Percentiles rank a stretch among this genome's conserved stretches.
Conservation (phyloP, 176 grass and related monocot species). For the Triticum monococcum region DNA sequence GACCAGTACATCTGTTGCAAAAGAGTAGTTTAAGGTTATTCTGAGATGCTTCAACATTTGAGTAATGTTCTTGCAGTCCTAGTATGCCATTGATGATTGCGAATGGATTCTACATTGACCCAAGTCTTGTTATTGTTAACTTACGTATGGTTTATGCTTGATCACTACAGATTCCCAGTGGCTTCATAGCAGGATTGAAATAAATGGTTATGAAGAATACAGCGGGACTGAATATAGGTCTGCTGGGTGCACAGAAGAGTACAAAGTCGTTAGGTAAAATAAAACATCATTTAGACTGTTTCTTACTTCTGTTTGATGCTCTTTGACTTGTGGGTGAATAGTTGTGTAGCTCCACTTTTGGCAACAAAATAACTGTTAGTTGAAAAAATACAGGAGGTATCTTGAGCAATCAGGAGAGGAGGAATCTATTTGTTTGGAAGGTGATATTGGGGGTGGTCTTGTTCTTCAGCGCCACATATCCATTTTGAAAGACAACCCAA, state of each 20-base stretch:
- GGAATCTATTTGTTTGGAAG: conserved; percentile 90
- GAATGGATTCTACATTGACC: conserved; percentile 12
- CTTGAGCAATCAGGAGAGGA: conserved; percentile 76
- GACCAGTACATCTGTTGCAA: not conserved
- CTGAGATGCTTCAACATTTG: not conserved
- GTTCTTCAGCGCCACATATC: conserved; percentile 77
- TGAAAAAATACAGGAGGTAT: conserved; percentile 51
- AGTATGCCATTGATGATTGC: not conserved
- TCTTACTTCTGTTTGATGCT: not conserved
- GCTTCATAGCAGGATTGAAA: conserved; percentile 92
- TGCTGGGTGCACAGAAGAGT: conserved; percentile 96
- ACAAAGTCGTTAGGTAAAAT: conserved; percentile 59
- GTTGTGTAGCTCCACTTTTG: not conserved
- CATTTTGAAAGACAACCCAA: conserved; percentile 62
- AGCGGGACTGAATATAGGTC: conserved; percentile 85
- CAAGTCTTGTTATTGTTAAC: not conserved
- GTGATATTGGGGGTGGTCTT: conserved; percentile 86
- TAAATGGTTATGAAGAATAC: conserved; percentile 93
- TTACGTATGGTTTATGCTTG: conserved; percentile 6
- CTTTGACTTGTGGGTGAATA: not conserved
- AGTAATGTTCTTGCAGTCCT: not conserved
- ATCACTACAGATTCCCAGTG: conserved; percentile 74
- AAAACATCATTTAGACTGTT: not conserved
- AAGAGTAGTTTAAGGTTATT: not conserved
- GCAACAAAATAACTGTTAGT: conserved; percentile 2